phyloP scores from a whole-genome alignment of 1,139 yeast genomes.

The Yamadazyma dushanensis region DNA sequence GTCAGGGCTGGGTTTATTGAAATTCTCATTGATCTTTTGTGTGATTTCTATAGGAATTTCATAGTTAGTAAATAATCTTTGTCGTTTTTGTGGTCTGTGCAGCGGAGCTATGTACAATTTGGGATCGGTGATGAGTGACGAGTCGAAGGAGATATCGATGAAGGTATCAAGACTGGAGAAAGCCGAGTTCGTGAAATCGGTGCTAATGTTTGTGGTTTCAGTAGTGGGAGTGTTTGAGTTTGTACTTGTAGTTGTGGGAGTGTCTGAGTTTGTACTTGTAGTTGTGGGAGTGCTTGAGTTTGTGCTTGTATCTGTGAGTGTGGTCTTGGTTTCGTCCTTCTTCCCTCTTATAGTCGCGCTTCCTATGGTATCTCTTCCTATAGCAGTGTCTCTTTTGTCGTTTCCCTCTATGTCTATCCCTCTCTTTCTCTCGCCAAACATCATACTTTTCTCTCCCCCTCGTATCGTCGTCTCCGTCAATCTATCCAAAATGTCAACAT shows the following conservation, averaged over 20 bases:
- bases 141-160: background rate
- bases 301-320: no score
- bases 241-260: background rate
- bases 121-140: constrained; percentile 1
- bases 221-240: no score
- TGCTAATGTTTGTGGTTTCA: no score
- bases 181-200: no score
- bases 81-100: background rate
- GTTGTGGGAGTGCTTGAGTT: no score
- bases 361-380: no score
- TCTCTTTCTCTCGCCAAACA: background rate
- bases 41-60: constrained; percentile 47
- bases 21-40: constrained; percentile 54
- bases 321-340: no score
- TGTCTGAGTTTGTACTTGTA: background rate
- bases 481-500: constrained; percentile 23
- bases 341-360: no score
- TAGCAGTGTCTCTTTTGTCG: background rate
- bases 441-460: background rate
- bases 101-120: background rate
- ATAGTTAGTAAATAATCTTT: constrained; percentile 40
- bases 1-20: constrained; percentile 79
- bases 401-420: background rate
- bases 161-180: no score
- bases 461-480: constrained; percentile 8